Percentiles rank a stretch among this genome's conserved stretches.
phyloP scores from a whole-genome alignment of 2,329 filamentous ascomycete species.

The Cercospora sojina region DNA sequence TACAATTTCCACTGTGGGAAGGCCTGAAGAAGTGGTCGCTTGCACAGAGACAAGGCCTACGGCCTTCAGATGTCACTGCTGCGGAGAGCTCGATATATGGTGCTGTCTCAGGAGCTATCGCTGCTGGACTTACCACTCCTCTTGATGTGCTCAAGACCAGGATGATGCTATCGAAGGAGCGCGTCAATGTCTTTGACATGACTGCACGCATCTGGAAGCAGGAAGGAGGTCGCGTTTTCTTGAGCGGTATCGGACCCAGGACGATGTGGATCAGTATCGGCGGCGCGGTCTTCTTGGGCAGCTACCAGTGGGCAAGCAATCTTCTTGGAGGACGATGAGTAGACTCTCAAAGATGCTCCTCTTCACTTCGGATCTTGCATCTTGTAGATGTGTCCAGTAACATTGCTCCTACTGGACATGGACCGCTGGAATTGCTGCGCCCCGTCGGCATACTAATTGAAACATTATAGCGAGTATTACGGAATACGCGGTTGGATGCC shows the following conservation, averaged over 20 bases:
- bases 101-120: conserved; percentile 76
- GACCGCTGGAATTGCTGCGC: no score
- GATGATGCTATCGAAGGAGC: conserved; percentile 82
- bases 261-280: conserved; percentile 94
- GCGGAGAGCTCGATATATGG: conserved; percentile 82
- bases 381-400: no score
- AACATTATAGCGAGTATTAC: no score
- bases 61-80: conserved; percentile 60
- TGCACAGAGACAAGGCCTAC: conserved; percentile 33
- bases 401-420: no score
- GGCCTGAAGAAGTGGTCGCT: conserved; percentile 74
- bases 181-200: conserved; percentile 59
- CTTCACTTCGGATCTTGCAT: no score
- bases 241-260: conserved; percentile 74
- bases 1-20: conserved; percentile 98
- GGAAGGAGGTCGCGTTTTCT: conserved; percentile 67
- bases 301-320: conserved; percentile 87
- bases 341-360: not conserved
- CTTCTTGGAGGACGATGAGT: conserved; percentile 54
- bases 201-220: conserved; percentile 64
- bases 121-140: conserved; percentile 85
- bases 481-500: no score
- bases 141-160: conserved; percentile 95
- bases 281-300: conserved; percentile 90
- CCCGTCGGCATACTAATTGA: no score